phyloP scores from a whole-genome alignment of 495 filamentous ascomycete species.

The Neurospora sp. region DNA sequence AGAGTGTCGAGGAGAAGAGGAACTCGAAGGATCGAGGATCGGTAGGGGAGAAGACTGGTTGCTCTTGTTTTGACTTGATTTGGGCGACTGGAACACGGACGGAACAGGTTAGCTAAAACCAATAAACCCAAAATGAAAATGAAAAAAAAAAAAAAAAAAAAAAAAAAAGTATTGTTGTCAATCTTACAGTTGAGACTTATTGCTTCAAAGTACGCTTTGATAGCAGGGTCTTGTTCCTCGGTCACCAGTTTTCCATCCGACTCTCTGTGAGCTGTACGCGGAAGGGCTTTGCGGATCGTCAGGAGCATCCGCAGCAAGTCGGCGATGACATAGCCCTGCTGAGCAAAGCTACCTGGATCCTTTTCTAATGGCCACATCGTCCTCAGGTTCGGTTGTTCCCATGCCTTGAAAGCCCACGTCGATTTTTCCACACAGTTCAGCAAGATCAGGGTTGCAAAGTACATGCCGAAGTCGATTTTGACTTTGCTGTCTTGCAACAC shows the following conservation, averaged over 20 bases:
- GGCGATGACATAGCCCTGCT: slow-evolving; percentile 62
- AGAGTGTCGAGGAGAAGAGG: slow-evolving; percentile 51
- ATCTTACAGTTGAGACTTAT: slow-evolving; percentile 51
- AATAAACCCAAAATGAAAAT: background rate
- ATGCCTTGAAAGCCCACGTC: slow-evolving; percentile 70
- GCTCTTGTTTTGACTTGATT: slow-evolving; percentile 29
- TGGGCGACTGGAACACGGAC: slow-evolving; percentile 16
- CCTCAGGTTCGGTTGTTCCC: slow-evolving; percentile 50
- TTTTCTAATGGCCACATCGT: slow-evolving; percentile 63
- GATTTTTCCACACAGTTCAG: slow-evolving; percentile 75
- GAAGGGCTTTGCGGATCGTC: slow-evolving; percentile 59
- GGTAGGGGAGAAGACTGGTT: slow-evolving; percentile 47
- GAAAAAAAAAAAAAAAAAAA: background rate
- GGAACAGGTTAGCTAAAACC: slow-evolving; percentile 3
- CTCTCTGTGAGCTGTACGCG: slow-evolving; percentile 43
- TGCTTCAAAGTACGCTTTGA: slow-evolving; percentile 50
- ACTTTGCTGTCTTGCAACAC: slow-evolving; percentile 64
- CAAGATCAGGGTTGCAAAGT: slow-evolving; percentile 61
- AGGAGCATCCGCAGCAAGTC: slow-evolving; percentile 67
- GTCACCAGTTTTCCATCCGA: slow-evolving; percentile 45
- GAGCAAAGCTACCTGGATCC: slow-evolving; percentile 51
- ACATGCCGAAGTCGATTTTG: slow-evolving; percentile 60
- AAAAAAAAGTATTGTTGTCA: background rate
- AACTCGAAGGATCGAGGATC: slow-evolving; percentile 61
- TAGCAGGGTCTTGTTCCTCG: slow-evolving; percentile 42